Evolutionary conservation across 2,329 filamentous ascomycete genomes (phyloP).

Genomic region (Aspergillus fumigatus): DNA sequence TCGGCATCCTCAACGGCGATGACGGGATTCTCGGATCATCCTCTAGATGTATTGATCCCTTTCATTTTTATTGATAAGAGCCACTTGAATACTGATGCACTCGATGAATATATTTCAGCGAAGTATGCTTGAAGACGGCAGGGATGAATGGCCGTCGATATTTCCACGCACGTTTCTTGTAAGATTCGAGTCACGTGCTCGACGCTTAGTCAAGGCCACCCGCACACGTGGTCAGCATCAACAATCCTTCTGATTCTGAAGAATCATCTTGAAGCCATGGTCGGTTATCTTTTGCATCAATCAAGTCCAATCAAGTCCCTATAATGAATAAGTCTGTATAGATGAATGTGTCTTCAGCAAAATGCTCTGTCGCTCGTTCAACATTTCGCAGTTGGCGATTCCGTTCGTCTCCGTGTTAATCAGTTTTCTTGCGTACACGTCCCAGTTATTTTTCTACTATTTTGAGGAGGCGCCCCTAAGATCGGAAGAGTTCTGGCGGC

Average conservation of each 20-base stretch:
- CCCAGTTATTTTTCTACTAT: slow-evolving; percentile 53
- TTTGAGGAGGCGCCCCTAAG: slow-evolving; percentile 52
- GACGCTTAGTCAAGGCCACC: slow-evolving; percentile 3
- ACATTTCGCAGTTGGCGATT: slow-evolving; percentile 44
- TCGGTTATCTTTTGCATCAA: background rate
- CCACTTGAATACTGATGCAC: background rate
- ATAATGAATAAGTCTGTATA: background rate
- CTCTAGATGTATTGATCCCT: slow-evolving; percentile 2
- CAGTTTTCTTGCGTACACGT: slow-evolving; percentile 55
- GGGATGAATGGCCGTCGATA: background rate
- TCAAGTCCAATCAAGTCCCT: background rate
- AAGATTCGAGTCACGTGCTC: slow-evolving; percentile 5
- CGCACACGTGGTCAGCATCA: background rate
- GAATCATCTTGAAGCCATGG: background rate
- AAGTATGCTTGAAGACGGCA: background rate
- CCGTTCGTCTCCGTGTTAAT: slow-evolving; percentile 54
- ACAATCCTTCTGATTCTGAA: slow-evolving; percentile 1
- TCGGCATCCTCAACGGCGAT: slow-evolving; percentile 37
- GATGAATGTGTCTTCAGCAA: background rate
- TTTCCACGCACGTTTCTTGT: slow-evolving; percentile 13
- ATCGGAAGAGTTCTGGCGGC: slow-evolving; percentile 46
- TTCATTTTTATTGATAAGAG: background rate
- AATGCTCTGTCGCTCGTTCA: slow-evolving; percentile 22
- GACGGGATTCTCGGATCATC: background rate
- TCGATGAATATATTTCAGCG: background rate